Base-by-base conservation (phyloP, 192 early-diverging fungal species). In the Coemansia sp. region DNA sequence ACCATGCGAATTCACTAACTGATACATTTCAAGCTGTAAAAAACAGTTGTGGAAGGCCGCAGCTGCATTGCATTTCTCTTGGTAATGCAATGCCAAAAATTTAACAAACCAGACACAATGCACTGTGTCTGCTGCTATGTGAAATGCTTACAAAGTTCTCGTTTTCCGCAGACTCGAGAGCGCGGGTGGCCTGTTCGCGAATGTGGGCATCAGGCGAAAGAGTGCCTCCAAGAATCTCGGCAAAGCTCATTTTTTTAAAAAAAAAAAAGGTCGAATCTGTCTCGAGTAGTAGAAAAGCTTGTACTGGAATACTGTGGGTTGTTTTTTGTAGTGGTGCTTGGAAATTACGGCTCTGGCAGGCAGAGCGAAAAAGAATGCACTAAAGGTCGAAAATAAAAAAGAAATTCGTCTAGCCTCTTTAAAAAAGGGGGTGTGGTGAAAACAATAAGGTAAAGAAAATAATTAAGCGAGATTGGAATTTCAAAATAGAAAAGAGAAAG, bases 181-280 rank as follows among this genome's bases (percentile, higher is more conserved):
- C 84, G 18, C 77, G 83, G 49, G 88, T 89, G 49, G 95, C 93
- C 72, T 92, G 88, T 70, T 92, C 89, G 81, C 93, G 94, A 79
- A 88, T 86, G 34, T 81, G 66, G 64, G 83, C 83, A 84, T 94
- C 93, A 89, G 88, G 85, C 70, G 89, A 90, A 55, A 94, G 88
- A 57, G 93, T 92, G 75, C 89, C 87, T 51, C 82, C 73, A 62
- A 94, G 89, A 73, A 93, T 86, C 61, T 89, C 89, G 66, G 87
- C 83, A 75, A 92, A 86, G 76, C 83, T 85, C 87, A 87, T 87
- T 67, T 54, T 77, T 54, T 25, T n/a, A n/a, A n/a, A n/a, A n/a
- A n/a, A n/a, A n/a, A n/a, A 40, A 40, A 36, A 56, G n/a, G 52
- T 34, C 51, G 34, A 32, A n/a, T 30, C 54, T 70, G 25, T 71